Conservation (phyloP, 305 asterid genomes). For the Fraxinus nigra region DNA sequence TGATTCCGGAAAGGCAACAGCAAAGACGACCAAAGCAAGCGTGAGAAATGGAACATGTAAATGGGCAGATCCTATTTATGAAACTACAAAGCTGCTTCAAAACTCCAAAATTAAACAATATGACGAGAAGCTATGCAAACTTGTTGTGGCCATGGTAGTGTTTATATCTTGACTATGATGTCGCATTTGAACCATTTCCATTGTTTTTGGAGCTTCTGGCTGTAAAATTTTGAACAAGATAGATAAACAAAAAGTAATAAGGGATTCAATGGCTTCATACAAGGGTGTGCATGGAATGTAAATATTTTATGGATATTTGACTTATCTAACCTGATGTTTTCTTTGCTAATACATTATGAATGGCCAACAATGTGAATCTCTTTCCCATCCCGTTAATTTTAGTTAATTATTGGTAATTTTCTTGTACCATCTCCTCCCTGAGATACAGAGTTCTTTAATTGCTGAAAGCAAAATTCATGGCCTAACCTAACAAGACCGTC, state of each 20-base stretch:
- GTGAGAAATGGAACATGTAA: constrained; percentile 94
- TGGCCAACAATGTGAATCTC: not conserved
- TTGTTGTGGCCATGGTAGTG: constrained; percentile 87
- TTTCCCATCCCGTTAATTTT: not conserved
- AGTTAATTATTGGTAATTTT: not conserved
- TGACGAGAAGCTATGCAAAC: constrained; percentile 93
- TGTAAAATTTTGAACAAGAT: not conserved
- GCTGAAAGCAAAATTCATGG: not conserved
- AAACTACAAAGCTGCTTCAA: constrained; percentile 93
- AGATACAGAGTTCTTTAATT: not conserved
- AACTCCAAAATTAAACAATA: constrained; percentile 78
- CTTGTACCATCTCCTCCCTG: not conserved
- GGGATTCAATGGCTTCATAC: not conserved
- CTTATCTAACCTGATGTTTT: not conserved
- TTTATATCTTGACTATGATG: constrained; percentile 24
- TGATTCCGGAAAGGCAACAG: constrained; percentile 81
- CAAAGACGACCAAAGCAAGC: constrained; percentile 93
- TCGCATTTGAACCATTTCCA: not conserved
- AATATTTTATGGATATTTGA: not conserved
- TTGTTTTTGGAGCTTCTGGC: constrained; percentile 10
- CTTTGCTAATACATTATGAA: not conserved
- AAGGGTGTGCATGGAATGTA: not conserved
- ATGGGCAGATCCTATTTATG: constrained; percentile 99
- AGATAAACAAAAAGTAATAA: not conserved
- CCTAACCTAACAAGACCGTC: not conserved